Evolutionary conservation across 208 protist species (phyloP), one percentile per base, ranked within the genome.

Genomic region (Trypanosoma grayi): DNA sequence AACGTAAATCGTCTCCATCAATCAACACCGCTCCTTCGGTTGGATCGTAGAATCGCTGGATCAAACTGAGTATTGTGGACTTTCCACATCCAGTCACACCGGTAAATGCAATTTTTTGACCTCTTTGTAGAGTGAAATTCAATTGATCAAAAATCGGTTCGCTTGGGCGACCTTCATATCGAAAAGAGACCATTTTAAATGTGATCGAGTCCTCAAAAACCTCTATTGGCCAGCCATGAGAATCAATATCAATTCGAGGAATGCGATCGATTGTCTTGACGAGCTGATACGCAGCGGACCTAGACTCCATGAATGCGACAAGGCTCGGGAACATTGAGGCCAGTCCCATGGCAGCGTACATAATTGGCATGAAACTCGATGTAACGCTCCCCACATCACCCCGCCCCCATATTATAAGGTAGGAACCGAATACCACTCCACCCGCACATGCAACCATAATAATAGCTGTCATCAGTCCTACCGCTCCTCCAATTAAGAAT

Each of bases 11-110:
- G 16, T 67, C 36, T 9, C 75, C 81, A 65, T 96, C 86, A 1
- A 97, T 44, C 14, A 71, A 33, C 36, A 97, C 73, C 30, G 31
- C 9, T 7, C 91, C 93, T 41, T 30, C 36, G 13, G 63, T 66
- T 9, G 75, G 77, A 25, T 92, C 73, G 60, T 93, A 95, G 54
- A 93, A 92, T 44, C 89, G 70, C 43, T 80, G 77, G 14, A 97
- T 20, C 2, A 97, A 63, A 18, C 58, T 45, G 28, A 75, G 46
- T 20, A 80, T 59, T 24, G 75, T 87, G 9, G 60, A 62, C 51
- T 90, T 87, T 25, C 85, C 85, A 45, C 66, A 55, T 25, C 82
- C 85, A 30, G 77, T 76, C 20, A 64, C 51, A 14, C 85, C 85
- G 10, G 86, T 71, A 57, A 91, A 60, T 18, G 71, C 85, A 13